phyloP scores from a whole-genome alignment of 768 basidiomycete genomes.

The Pleurotus djamor region DNA sequence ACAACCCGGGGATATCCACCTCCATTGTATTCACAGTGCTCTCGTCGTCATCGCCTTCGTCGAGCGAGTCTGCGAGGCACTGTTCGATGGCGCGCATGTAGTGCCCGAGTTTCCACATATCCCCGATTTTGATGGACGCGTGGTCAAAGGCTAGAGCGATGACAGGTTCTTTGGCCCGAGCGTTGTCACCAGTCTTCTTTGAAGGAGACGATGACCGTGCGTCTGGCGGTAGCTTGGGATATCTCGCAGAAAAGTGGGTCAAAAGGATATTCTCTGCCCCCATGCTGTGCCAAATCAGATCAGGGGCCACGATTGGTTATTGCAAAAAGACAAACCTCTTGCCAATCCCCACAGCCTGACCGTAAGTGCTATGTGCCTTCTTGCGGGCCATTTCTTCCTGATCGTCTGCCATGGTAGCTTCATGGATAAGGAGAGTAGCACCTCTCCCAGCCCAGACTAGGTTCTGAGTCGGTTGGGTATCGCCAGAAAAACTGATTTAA shows the following conservation, averaged over 20 bases:
- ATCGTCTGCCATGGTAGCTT: constrained; percentile 90
- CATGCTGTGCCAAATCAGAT: constrained; percentile 54
- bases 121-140: constrained; percentile 64
- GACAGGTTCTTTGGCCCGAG: constrained; percentile 32
- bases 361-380: constrained; percentile 89
- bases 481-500: constrained; percentile 78
- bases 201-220: constrained; percentile 17
- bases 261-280: constrained; percentile 81
- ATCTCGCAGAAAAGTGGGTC: constrained; percentile 94
- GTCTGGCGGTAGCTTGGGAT: constrained; percentile 80
- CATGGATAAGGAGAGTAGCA: constrained; percentile 88
- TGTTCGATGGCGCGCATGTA: constrained; percentile 74
- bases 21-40: constrained; percentile 16
- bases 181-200: constrained; percentile 9
- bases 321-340: constrained; percentile 46
- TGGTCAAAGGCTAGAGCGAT: constrained; percentile 85
- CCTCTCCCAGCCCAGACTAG: constrained; percentile 61
- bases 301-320: background rate
- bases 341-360: constrained; percentile 83
- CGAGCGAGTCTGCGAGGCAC: constrained; percentile 51
- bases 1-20: constrained; percentile 15
- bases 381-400: constrained; percentile 65
- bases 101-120: constrained; percentile 84
- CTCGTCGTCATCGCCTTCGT: constrained; percentile 44
- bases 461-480: constrained; percentile 75